phyloP scores from a whole-genome alignment of 805 yeast genomes.

The Monosporozyma servazzii region DNA sequence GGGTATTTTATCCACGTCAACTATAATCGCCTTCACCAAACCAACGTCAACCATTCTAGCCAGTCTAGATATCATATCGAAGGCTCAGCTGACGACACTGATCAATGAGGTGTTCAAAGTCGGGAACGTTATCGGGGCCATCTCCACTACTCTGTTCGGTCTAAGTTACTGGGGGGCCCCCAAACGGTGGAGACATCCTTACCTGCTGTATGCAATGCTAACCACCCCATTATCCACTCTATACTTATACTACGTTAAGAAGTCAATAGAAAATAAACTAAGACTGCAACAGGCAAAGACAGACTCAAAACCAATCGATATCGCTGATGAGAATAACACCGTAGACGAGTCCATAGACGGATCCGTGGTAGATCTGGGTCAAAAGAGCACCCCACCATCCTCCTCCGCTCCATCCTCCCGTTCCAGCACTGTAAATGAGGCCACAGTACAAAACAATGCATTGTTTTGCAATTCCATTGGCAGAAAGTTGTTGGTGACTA shows the following conservation, averaged over 20 bases:
- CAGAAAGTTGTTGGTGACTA: conserved; percentile 12
- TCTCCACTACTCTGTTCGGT: conserved; percentile 43
- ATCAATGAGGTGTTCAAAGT: conserved; percentile 11
- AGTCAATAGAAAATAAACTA: background rate
- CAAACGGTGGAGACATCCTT: conserved; percentile 55
- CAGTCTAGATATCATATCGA: conserved; percentile 14
- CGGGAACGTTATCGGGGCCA: conserved; percentile 33
- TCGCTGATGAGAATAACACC: background rate
- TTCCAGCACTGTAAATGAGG: background rate
- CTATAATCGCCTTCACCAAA: conserved; percentile 9
- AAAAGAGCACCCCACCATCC: background rate
- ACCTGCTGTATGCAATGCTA: conserved; percentile 50
- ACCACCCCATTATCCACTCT: conserved; percentile 17
- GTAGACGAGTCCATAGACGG: conserved; percentile 21
- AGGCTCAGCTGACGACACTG: conserved; percentile 5
- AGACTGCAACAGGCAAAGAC: background rate
- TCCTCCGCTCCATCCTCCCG: background rate
- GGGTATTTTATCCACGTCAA: conserved; percentile 33
- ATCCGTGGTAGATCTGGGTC: conserved; percentile 26
- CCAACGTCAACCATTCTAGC: conserved; percentile 11
- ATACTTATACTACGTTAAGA: conserved; percentile 8
- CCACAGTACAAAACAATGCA: background rate
- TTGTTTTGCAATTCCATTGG: conserved; percentile 4
- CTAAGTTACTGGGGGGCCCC: conserved; percentile 52
- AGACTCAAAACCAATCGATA: background rate